Evolutionary conservation across 73 alveolate species (phyloP), one percentile per base, ranked within the genome.

Genomic region (Symbiodinium pilosum): DNA sequence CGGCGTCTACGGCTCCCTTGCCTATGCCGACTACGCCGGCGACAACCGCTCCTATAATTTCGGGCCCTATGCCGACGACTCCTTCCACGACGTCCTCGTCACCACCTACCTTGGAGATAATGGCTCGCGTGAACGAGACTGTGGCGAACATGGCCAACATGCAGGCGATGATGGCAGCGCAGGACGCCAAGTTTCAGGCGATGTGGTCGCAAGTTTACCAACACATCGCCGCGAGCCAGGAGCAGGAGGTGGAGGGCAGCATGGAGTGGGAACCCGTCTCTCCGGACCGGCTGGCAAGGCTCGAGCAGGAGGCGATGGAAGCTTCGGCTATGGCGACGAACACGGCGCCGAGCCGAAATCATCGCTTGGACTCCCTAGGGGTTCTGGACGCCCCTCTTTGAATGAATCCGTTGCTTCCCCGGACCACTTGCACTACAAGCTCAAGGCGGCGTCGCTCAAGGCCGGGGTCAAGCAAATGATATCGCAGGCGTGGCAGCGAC

Each of bases 401-500:
- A 47, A 47, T 47, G 64, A 47, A 47, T 7, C 64, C 64, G 7
- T 16, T 11, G 64, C 64, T 47, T n/a, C n/a, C n/a, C 64, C 24
- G 64, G 64, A 16, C 64, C 64, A 47, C n/a, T n/a, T n/a, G n/a
- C n/a, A n/a, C n/a, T n/a, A n/a, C n/a, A n/a, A n/a, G n/a, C n/a
- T n/a, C n/a, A n/a, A n/a, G n/a, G 26, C 69, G 14, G 26, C 26
- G 3, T 5, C 69, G 26, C 69, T 86, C 42, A 86, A 86, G 56
- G 51, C 81, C 0, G 93, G 93, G 1, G 2, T 47, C 28, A 43
- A 34, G 2, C 93, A 86, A 40, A 43, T 86, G 75, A 47, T 86
- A 0, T 12, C 93, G 0, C 93, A 86, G 56, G 93, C 93, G 2
- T 86, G 93, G 93, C 40, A 47, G 21, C 51, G 43, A 0, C 93